A percentile compares a stretch with the other conserved stretches of the same genome.
phyloP scores from a whole-genome alignment of 176 grass and related monocot species.

The Canna indica region DNA sequence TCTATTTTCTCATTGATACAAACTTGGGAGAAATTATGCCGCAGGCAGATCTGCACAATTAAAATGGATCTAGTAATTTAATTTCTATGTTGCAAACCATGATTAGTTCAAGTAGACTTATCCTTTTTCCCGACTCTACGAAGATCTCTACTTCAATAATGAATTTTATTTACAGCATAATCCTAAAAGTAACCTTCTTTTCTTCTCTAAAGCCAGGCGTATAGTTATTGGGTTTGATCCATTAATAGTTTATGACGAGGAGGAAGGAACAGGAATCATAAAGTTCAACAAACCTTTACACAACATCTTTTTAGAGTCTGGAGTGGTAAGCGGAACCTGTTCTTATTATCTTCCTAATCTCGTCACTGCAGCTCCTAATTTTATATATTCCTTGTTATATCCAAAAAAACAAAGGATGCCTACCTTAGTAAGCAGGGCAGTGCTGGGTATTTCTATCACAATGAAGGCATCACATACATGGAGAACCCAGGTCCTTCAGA shows the following conservation, averaged over 20 bases:
- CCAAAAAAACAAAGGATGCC: slow-evolving; percentile 13
- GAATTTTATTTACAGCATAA: background rate
- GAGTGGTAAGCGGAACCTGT: slow-evolving; percentile 25
- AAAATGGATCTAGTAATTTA: background rate
- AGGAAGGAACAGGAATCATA: slow-evolving; percentile 21
- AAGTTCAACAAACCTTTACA: slow-evolving; percentile 27
- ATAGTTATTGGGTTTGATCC: slow-evolving; percentile 41
- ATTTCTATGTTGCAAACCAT: background rate
- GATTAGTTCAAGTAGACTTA: too few species aligned
- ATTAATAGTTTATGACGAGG: slow-evolving; percentile 27
- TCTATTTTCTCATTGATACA: too few species aligned
- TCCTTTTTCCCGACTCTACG: too few species aligned
- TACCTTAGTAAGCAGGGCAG: slow-evolving; percentile 37
- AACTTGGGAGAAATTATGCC: too few species aligned
- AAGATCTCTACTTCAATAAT: too few species aligned
- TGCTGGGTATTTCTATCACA: slow-evolving; percentile 20
- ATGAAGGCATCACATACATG: slow-evolving; percentile 22
- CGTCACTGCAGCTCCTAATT: background rate
- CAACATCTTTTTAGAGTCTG: slow-evolving; percentile 27
- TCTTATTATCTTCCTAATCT: slow-evolving; percentile 3
- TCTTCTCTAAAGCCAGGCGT: slow-evolving; percentile 31
- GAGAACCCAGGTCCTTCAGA: slow-evolving; percentile 27
- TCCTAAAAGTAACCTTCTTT: slow-evolving; percentile 6
- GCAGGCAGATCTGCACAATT: too few species aligned
- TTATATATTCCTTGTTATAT: background rate